Evolutionary conservation across 176 grass and related monocot genomes (phyloP).

Genomic region (Phyllostachys edulis): DNA sequence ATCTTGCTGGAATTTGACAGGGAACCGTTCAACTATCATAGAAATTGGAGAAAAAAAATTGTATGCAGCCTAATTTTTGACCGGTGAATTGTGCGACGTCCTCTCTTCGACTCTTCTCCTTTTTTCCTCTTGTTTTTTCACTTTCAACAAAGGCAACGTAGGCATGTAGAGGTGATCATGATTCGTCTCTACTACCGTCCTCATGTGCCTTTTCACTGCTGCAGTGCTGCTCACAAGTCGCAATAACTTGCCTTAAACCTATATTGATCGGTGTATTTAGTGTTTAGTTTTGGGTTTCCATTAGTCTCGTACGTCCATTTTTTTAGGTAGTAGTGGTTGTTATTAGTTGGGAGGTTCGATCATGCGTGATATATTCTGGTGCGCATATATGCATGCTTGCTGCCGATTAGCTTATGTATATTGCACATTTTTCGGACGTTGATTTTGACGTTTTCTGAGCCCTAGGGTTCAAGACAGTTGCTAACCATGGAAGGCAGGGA

Average conservation of each 20-base stretch:
- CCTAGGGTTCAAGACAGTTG: background rate
- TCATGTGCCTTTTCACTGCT: background rate
- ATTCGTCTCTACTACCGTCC: background rate
- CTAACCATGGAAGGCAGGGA: background rate
- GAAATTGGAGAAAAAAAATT: no score
- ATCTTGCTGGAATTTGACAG: no score
- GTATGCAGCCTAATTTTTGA: no score
- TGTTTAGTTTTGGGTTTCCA: background rate
- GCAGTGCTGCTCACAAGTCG: background rate
- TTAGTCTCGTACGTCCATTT: background rate
- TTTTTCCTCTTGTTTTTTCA: background rate
- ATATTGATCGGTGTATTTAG: background rate
- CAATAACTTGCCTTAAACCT: background rate
- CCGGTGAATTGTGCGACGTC: no score
- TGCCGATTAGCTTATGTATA: background rate
- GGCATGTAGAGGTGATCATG: background rate
- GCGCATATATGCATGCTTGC: background rate
- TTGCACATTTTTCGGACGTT: background rate
- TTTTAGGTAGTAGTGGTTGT: background rate
- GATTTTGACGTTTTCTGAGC: background rate
- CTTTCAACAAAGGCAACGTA: background rate
- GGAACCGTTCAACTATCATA: no score
- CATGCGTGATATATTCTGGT: background rate
- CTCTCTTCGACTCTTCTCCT: background rate
- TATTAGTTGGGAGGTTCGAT: background rate